phyloP scores from a whole-genome alignment of 257 asterid species.

The Solanum ossicruentum region DNA sequence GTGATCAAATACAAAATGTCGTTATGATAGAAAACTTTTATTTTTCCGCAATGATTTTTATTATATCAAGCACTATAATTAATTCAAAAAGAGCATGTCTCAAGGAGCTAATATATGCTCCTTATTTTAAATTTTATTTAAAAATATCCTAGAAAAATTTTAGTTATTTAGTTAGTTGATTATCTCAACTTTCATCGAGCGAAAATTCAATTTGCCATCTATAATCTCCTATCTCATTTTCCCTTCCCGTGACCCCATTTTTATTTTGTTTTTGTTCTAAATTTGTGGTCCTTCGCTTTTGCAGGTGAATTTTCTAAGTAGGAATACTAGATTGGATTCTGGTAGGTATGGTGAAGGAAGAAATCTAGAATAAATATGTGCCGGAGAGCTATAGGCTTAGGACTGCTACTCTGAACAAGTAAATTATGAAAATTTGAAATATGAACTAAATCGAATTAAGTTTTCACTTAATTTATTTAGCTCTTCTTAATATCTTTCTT shows the following conservation, averaged over 20 bases:
- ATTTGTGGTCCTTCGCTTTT: background rate
- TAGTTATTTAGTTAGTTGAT: background rate
- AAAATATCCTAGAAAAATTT: background rate
- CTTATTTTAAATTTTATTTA: background rate
- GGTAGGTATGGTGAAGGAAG: background rate
- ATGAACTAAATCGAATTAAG: background rate
- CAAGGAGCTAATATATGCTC: background rate
- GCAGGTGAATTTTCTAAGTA: background rate
- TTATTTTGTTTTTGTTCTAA: background rate
- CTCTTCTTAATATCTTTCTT: background rate
- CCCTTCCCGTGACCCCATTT: background rate
- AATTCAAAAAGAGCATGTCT: background rate
- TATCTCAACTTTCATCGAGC: background rate
- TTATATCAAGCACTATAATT: background rate
- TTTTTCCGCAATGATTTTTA: background rate
- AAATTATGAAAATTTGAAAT: background rate
- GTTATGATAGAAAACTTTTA: too few species aligned
- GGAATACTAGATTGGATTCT: background rate
- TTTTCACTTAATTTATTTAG: background rate
- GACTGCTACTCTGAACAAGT: background rate
- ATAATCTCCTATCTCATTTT: background rate
- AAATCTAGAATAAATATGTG: background rate
- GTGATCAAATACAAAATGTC: background rate
- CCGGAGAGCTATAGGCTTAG: background rate
- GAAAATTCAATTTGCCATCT: background rate